Percentiles rank a stretch among this genome's conserved stretches.
Evolutionary conservation across 1,284 basidiomycete species (phyloP).

Genomic region (Volvariella surrecta): DNA sequence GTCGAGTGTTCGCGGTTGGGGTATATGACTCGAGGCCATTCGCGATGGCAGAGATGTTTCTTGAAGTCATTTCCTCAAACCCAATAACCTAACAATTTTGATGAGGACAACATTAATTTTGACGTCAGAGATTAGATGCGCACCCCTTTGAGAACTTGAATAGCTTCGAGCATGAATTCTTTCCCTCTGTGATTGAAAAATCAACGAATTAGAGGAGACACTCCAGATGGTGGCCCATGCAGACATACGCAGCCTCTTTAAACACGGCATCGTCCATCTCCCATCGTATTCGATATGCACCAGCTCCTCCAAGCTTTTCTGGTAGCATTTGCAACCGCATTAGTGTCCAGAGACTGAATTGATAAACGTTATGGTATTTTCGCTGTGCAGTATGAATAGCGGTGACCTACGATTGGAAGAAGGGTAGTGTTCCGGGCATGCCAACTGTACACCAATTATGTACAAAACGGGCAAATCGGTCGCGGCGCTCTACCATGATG

Average conservation of each 20-base stretch:
- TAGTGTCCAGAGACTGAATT: constrained; percentile 53
- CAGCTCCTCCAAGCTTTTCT: constrained; percentile 65
- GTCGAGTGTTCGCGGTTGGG: constrained; percentile 36
- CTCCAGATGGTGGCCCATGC: constrained; percentile 3
- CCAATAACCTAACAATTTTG: constrained; percentile 40
- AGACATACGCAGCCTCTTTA: constrained; percentile 72
- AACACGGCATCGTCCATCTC: constrained; percentile 79
- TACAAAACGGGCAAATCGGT: constrained; percentile 62
- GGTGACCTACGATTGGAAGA: constrained; percentile 52
- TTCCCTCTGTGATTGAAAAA: constrained; percentile 48
- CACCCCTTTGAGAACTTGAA: constrained; percentile 76
- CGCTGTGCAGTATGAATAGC: background rate
- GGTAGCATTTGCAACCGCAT: constrained; percentile 69
- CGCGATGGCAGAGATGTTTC: constrained; percentile 28
- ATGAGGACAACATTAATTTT: constrained; percentile 7
- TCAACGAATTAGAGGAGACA: constrained; percentile 5
- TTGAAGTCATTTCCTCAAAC: constrained; percentile 53
- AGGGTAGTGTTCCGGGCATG: constrained; percentile 74
- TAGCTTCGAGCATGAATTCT: constrained; percentile 77
- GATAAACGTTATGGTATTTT: constrained; percentile 3
- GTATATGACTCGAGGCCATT: constrained; percentile 25
- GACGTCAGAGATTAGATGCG: constrained; percentile 20
- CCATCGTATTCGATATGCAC: constrained; percentile 59
- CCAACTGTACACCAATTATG: constrained; percentile 71
- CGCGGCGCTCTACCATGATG: constrained; percentile 44